Percentiles rank a stretch among this genome's conserved stretches.
Evolutionary conservation across 345 rosid species (phyloP).

Genomic region (Dipteronia sinensis): DNA sequence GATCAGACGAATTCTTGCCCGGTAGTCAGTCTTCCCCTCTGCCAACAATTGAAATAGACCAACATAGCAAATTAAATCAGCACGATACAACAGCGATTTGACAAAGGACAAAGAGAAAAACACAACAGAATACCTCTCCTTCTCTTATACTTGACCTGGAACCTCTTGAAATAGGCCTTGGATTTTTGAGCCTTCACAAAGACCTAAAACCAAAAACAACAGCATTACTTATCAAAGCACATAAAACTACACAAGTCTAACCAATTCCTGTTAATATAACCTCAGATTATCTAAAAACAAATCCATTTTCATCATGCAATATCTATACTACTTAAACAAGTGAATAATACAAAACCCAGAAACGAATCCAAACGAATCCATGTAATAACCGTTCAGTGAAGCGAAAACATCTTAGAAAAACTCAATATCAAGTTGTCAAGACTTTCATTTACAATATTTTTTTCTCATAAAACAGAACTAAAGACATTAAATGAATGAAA

Average conservation of each 20-base stretch:
- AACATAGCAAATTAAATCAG: not conserved
- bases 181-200: slow-evolving; percentile 65
- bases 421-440: not conserved
- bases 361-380: not conserved
- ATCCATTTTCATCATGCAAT: not conserved
- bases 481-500: not conserved
- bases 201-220: slow-evolving; percentile 30
- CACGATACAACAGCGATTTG: not conserved
- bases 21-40: slow-evolving; percentile 91
- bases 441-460: not conserved
- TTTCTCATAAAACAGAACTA: not conserved
- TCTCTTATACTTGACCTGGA: slow-evolving; percentile 73
- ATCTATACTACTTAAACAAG: not conserved
- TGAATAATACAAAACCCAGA: not conserved
- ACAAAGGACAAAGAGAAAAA: not conserved
- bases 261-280: not conserved
- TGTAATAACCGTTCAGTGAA: not conserved
- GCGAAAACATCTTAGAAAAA: not conserved
- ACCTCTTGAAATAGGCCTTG: slow-evolving; percentile 71
- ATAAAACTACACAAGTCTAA: not conserved
- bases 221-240: not conserved
- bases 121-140: slow-evolving; percentile 50
- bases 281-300: not conserved
- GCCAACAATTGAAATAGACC: not conserved
- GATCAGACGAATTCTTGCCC: slow-evolving; percentile 78